Evolutionary conservation across 345 rosid species (phyloP).

Genomic region (Iberis pinnata): DNA sequence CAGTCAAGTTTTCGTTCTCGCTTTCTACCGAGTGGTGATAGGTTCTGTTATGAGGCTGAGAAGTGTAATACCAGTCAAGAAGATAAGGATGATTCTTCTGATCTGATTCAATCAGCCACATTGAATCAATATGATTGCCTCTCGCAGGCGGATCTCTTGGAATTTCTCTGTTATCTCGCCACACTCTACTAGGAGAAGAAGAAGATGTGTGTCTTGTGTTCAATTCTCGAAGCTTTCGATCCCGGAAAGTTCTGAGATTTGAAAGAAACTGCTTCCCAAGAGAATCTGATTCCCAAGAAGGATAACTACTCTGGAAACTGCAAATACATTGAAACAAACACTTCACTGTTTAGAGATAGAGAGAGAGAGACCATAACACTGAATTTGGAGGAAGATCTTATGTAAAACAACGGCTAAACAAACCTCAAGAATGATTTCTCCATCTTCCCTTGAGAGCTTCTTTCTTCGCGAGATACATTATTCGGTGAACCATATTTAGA

Average conservation of each 20-base stretch:
- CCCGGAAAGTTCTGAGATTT: conserved; percentile 73
- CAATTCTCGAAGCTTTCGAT: conserved; percentile 52
- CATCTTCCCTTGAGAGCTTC: conserved; percentile 97
- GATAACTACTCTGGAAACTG: conserved; percentile 88
- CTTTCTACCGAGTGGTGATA: conserved; percentile 21
- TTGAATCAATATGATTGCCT: conserved; percentile 44
- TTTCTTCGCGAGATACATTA: conserved; percentile 40
- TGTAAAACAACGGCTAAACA: not conserved
- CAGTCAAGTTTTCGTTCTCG: conserved; percentile 26
- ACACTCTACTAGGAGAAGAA: conserved; percentile 39
- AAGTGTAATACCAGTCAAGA: conserved; percentile 83
- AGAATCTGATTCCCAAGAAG: conserved; percentile 78
- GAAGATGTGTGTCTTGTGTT: conserved; percentile 38
- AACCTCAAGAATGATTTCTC: conserved; percentile 98
- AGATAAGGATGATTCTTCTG: conserved; percentile 73
- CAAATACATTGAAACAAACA: conserved; percentile 21
- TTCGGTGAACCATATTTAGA: conserved; percentile 73
- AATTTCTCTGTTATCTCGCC: conserved; percentile 54
- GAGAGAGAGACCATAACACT: conserved; percentile 2
- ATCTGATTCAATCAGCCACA: conserved; percentile 62
- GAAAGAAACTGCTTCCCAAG: conserved; percentile 74
- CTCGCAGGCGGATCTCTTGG: conserved; percentile 31
- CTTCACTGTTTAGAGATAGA: conserved; percentile 5
- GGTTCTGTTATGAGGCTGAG: conserved; percentile 35
- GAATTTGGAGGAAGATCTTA: not conserved